Evolutionary conservation across 768 basidiomycete species (phyloP).

Genomic region (Polyporus arcularius): DNA sequence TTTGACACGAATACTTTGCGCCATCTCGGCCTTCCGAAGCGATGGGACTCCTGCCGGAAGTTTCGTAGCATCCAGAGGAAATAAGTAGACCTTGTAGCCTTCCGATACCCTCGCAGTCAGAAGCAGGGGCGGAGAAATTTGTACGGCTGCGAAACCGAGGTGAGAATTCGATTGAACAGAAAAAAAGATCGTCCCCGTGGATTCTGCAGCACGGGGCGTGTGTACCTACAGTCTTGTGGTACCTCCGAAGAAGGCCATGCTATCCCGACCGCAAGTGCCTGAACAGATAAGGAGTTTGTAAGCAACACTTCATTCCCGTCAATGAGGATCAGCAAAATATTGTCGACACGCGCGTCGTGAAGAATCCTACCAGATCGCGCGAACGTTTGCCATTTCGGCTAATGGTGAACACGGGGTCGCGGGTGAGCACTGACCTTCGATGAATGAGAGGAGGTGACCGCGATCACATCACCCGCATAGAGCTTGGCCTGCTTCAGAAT

Average conservation of each 20-base stretch:
- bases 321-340: too few species aligned
- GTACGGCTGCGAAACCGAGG: constrained; percentile 44
- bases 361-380: too few species aligned
- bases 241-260: constrained; percentile 76
- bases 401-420: not conserved
- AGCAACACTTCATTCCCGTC: not conserved
- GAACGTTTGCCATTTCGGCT: too few species aligned
- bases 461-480: constrained; percentile 70
- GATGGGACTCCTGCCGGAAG: constrained; percentile 49
- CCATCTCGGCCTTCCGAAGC: constrained; percentile 51
- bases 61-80: constrained; percentile 36
- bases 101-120: constrained; percentile 60
- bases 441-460: constrained; percentile 45
- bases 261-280: constrained; percentile 69
- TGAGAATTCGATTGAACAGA: not conserved
- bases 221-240: constrained; percentile 55
- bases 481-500: constrained; percentile 59
- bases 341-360: too few species aligned
- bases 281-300: not conserved
- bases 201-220: constrained; percentile 10
- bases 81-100: constrained; percentile 50
- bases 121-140: constrained; percentile 55
- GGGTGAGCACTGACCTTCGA: constrained; percentile 33
- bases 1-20: constrained; percentile 51
- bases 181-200: not conserved